phyloP scores from a whole-genome alignment of 805 yeast genomes.

The Metschnikowia vanudenii region DNA sequence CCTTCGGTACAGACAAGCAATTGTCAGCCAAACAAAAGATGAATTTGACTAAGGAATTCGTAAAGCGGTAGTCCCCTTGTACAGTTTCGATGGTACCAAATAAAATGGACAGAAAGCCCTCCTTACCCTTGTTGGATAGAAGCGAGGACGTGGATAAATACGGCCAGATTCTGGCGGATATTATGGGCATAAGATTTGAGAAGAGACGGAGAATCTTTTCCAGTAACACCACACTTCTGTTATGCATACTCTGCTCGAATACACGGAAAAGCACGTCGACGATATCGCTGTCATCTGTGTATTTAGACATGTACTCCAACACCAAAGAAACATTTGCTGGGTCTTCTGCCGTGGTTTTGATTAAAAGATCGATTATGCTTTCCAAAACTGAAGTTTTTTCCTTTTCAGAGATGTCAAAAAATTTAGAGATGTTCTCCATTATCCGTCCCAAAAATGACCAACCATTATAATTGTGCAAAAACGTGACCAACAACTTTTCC shows the following conservation, averaged over 20 bases:
- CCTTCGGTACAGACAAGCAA: slow-evolving; percentile 41
- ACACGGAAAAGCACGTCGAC: slow-evolving; percentile 60
- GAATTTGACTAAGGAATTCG: slow-evolving; percentile 57
- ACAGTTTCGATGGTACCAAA: slow-evolving; percentile 74
- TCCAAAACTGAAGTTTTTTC: slow-evolving; percentile 40
- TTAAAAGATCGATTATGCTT: slow-evolving; percentile 47
- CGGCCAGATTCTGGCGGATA: slow-evolving; percentile 75
- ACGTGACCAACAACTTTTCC: slow-evolving; percentile 51
- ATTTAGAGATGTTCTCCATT: slow-evolving; percentile 57
- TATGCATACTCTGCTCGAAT: slow-evolving; percentile 66
- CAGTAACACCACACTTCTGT: slow-evolving; percentile 48
- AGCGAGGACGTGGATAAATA: slow-evolving; percentile 66
- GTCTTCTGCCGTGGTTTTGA: slow-evolving; percentile 24
- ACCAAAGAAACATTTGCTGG: slow-evolving; percentile 8
- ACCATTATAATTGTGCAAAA: slow-evolving; percentile 74
- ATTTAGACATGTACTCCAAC: slow-evolving; percentile 45
- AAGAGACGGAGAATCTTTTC: slow-evolving; percentile 51
- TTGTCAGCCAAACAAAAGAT: slow-evolving; percentile 52
- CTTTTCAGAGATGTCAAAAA: slow-evolving; percentile 34
- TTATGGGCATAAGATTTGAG: slow-evolving; percentile 44
- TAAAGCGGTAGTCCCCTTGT: slow-evolving; percentile 62
- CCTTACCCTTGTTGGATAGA: slow-evolving; percentile 56
- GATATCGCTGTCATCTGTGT: slow-evolving; percentile 56
- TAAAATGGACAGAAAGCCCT: slow-evolving; percentile 60
- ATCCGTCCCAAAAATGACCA: slow-evolving; percentile 85